These are phyloP conservation scores for Eucalyptus guilfoylei DNA, from an alignment of 345 rosid genomes.

Conservation along the genomic window DNA sequence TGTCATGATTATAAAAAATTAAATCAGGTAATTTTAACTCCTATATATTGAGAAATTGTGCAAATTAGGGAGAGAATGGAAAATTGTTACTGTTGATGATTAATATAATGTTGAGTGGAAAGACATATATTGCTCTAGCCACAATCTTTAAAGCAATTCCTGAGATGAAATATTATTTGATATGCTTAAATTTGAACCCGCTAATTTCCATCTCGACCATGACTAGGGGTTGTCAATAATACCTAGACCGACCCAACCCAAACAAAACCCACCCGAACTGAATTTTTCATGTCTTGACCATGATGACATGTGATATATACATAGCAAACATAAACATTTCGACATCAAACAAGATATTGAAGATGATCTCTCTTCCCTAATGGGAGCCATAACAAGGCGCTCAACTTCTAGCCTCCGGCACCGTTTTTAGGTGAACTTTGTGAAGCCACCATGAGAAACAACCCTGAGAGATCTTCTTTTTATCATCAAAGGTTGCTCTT, in stretches of 20 bases:
- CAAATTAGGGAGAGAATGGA: not conserved
- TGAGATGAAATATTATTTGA: not conserved
- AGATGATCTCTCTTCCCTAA: not conserved
- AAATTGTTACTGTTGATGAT: not conserved
- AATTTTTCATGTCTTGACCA: not conserved
- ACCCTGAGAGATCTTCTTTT: not conserved
- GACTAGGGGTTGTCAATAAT: not conserved
- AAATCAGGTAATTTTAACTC: not conserved
- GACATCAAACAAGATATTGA: not conserved
- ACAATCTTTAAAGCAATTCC: not conserved
- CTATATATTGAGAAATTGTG: not conserved
- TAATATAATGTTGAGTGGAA: not conserved
- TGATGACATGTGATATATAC: not conserved
- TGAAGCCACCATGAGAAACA: not conserved
- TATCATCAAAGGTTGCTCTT: not conserved
- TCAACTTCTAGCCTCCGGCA: not conserved
- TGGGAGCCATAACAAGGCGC: not conserved
- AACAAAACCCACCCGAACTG: fast-evolving
- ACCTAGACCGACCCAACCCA: not conserved
- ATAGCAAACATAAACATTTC: not conserved
- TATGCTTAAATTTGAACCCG: not conserved
- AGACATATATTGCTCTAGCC: not conserved
- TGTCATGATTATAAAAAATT: not conserved
- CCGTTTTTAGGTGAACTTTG: not conserved
- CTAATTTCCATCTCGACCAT: not conserved